Percentiles rank a stretch among this genome's conserved stretches.
These are phyloP conservation scores for Santalum album DNA, from an alignment of 164 flowering plant species.

Conservation along the genomic window DNA sequence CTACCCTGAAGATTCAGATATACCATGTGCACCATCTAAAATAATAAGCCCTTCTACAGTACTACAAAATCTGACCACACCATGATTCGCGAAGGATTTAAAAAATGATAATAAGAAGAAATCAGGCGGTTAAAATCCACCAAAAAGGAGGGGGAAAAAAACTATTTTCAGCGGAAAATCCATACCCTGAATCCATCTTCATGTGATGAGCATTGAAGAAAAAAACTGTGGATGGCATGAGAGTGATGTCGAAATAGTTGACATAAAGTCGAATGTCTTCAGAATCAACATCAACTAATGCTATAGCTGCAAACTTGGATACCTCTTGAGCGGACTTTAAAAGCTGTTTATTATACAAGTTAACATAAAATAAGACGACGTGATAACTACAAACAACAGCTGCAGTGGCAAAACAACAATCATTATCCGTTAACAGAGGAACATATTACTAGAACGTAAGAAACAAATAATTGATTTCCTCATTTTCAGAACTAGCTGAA, in stretches of 20 bases:
- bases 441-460: too few species aligned
- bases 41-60: too few species aligned
- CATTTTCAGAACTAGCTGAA: too few species aligned
- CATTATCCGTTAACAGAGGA: too few species aligned
- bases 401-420: too few species aligned
- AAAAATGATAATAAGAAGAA: background rate
- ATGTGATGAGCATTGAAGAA: constrained; percentile 99
- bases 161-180: background rate
- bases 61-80: too few species aligned
- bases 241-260: constrained; percentile 79
- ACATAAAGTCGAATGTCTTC: constrained; percentile 80
- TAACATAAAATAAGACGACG: background rate
- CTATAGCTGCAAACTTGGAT: constrained; percentile 66
- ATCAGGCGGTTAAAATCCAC: background rate
- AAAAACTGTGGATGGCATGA: constrained; percentile 75
- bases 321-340: constrained; percentile 69
- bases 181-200: constrained; percentile 98
- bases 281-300: constrained; percentile 74
- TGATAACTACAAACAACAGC: too few species aligned
- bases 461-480: too few species aligned
- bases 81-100: background rate
- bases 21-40: too few species aligned
- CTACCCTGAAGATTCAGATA: too few species aligned
- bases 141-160: background rate
- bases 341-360: constrained; percentile 37